phyloP scores from a whole-genome alignment of 1,284 basidiomycete species.

The Coriolopsis trogii region DNA sequence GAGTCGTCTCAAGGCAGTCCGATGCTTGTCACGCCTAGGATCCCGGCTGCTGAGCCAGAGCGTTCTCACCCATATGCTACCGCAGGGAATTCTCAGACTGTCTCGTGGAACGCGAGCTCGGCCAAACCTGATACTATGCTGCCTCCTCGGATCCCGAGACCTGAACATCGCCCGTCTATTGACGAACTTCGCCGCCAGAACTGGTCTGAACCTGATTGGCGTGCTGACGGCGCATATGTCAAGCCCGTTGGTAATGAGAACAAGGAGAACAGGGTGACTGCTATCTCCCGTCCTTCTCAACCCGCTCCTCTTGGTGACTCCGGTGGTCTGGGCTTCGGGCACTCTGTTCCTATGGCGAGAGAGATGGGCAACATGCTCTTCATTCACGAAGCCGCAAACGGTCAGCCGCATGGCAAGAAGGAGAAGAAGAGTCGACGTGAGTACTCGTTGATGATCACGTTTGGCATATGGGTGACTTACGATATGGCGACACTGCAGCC shows the following conservation, averaged over 20 bases:
- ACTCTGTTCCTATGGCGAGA: constrained; percentile 41
- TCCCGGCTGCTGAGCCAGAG: constrained; percentile 42
- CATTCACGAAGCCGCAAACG: constrained; percentile 34
- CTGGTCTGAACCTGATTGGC: constrained; percentile 9
- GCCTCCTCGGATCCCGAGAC: not conserved
- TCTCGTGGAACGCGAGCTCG: constrained; percentile 25
- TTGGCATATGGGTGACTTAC: not conserved
- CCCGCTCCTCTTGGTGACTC: constrained; percentile 19
- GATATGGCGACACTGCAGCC: constrained; percentile 35
- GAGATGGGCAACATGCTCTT: constrained; percentile 53
- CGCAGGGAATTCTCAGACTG: constrained; percentile 43
- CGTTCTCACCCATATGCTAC: constrained; percentile 49
- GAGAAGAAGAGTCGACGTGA: constrained; percentile 58
- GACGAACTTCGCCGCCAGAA: constrained; percentile 3
- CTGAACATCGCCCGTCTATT: constrained; percentile 1
- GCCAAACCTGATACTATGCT: not conserved
- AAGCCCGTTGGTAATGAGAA: constrained; percentile 20
- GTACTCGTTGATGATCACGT: constrained; percentile 27
- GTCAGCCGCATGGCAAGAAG: constrained; percentile 41
- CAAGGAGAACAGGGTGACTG: constrained; percentile 55
- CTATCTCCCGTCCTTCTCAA: constrained; percentile 9
- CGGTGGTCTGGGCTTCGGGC: constrained; percentile 47
- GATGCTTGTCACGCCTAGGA: constrained; percentile 42
- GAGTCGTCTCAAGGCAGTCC: constrained; percentile 20
- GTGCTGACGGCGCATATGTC: constrained; percentile 9